Evolutionary conservation across 2,329 filamentous ascomycete genomes (phyloP).

Genomic region (Alternaria sp.): DNA sequence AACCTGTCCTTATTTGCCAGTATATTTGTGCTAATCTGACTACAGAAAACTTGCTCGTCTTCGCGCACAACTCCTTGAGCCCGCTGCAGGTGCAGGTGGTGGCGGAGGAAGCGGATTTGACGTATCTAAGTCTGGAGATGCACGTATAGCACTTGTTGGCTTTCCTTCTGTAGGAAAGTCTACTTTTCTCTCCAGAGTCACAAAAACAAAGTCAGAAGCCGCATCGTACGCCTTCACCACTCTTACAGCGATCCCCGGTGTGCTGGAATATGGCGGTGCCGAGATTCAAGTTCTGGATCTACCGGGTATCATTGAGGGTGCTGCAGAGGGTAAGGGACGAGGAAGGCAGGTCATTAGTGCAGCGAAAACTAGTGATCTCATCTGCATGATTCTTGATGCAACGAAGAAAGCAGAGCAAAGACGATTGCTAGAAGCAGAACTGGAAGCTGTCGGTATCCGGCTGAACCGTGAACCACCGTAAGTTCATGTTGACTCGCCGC

Average conservation of each 20-base stretch:
- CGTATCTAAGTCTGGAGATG: conserved; percentile 96
- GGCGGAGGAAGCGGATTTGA: conserved; percentile 83
- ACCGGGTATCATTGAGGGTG: conserved; percentile 97
- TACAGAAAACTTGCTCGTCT: conserved; percentile 91
- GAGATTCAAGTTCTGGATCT: conserved; percentile 98
- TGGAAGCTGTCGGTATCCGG: conserved; percentile 94
- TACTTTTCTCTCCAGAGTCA: conserved; percentile 98
- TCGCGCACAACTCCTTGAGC: conserved; percentile 92
- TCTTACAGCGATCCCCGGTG: conserved; percentile 94
- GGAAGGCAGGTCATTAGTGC: conserved; percentile 97
- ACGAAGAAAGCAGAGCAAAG: conserved; percentile 97
- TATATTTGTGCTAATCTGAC: neutral
- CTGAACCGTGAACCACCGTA: conserved; percentile 91
- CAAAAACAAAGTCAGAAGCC: conserved; percentile 95
- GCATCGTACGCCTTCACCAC: conserved; percentile 98
- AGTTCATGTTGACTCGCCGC: neutral
- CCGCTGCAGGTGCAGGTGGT: conserved; percentile 78
- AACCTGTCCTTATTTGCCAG: neutral
- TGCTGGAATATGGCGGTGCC: conserved; percentile 95
- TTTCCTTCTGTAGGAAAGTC: conserved; percentile 99
- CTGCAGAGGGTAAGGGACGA: conserved; percentile 92
- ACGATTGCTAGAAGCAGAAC: conserved; percentile 85
- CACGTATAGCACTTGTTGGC: conserved; percentile 95
- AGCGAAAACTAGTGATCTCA: conserved; percentile 96
- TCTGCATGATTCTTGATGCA: conserved; percentile 95